Conservation (phyloP, 345 rosid species). For the Eucalyptus erythrocorys region DNA sequence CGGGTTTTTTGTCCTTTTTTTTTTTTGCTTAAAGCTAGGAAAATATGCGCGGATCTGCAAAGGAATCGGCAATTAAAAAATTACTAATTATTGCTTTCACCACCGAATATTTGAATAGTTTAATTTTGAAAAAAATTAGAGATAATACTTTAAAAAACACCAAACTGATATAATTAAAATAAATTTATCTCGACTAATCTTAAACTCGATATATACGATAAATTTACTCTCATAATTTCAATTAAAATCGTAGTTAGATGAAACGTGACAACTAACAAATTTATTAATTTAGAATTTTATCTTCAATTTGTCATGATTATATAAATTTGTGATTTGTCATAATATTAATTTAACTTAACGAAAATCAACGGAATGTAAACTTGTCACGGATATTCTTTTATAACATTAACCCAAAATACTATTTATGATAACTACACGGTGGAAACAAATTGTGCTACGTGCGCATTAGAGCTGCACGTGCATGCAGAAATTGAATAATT, state of each 20-base stretch:
- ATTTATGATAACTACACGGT: background rate
- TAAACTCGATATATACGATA: fast-evolving
- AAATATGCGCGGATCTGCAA: background rate
- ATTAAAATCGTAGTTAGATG: fast-evolving
- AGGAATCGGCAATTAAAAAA: background rate
- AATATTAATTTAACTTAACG: fast-evolving
- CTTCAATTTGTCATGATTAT: too few species aligned
- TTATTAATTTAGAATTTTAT: too few species aligned
- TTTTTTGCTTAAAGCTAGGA: background rate
- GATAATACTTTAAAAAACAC: too few species aligned
- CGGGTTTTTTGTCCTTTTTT: background rate
- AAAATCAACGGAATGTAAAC: fast-evolving
- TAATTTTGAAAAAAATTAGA: background rate
- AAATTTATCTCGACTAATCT: too few species aligned
- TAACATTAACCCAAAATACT: too few species aligned
- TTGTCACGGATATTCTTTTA: fast-evolving
- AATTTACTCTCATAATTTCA: fast-evolving
- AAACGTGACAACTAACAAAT: fast-evolving
- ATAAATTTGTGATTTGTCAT: too few species aligned
- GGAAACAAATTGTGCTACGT: background rate
- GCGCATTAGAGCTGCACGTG: background rate
- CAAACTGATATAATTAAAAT: fast-evolving
- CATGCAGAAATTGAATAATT: background rate
- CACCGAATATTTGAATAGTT: background rate
- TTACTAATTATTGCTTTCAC: background rate